Evolutionary conservation across 2,329 filamentous ascomycete species (phyloP).

Genomic region (Onygenales sp.): DNA sequence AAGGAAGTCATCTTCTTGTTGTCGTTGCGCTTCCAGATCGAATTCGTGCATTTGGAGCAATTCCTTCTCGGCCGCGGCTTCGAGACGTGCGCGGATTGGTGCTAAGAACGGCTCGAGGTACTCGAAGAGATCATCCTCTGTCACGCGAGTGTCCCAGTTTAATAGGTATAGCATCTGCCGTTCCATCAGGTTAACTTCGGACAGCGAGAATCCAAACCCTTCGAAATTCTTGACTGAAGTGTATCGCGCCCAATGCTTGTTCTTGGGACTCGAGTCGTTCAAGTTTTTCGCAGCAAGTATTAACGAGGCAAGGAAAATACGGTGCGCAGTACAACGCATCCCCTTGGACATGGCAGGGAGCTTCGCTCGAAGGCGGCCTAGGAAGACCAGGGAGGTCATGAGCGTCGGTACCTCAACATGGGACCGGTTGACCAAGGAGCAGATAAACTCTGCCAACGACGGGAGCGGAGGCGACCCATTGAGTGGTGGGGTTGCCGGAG

Average conservation of each 20-base stretch:
- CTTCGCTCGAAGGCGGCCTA: conserved; percentile 70
- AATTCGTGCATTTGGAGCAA: background rate
- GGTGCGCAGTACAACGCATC: conserved; percentile 90
- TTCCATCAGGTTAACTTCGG: conserved; percentile 99
- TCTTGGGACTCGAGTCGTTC: conserved; percentile 97
- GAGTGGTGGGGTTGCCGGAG: conserved; percentile 50
- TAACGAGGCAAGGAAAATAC: conserved; percentile 73
- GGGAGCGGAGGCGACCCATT: conserved; percentile 50
- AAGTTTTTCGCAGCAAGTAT: conserved; percentile 84
- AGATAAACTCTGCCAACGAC: conserved; percentile 82
- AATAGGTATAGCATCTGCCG: conserved; percentile 92
- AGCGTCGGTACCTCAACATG: conserved; percentile 96
- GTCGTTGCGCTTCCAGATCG: background rate
- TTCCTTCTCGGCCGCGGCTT: conserved; percentile 6
- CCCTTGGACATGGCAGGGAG: conserved; percentile 93
- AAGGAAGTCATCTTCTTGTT: background rate
- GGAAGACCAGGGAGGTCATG: conserved; percentile 94
- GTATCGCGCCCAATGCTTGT: conserved; percentile 99
- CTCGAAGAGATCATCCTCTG: conserved; percentile 71
- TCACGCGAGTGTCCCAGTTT: conserved; percentile 87
- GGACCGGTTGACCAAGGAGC: conserved; percentile 77
- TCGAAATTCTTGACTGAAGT: conserved; percentile 64
- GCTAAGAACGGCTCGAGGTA: conserved; percentile 83
- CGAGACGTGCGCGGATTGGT: conserved; percentile 55
- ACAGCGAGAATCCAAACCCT: conserved; percentile 82